Percentiles rank a stretch among this genome's conserved stretches.
These are phyloP conservation scores for Neostapfia colusana DNA, from an alignment of 176 grass and related monocot species.

Conservation along the genomic window DNA sequence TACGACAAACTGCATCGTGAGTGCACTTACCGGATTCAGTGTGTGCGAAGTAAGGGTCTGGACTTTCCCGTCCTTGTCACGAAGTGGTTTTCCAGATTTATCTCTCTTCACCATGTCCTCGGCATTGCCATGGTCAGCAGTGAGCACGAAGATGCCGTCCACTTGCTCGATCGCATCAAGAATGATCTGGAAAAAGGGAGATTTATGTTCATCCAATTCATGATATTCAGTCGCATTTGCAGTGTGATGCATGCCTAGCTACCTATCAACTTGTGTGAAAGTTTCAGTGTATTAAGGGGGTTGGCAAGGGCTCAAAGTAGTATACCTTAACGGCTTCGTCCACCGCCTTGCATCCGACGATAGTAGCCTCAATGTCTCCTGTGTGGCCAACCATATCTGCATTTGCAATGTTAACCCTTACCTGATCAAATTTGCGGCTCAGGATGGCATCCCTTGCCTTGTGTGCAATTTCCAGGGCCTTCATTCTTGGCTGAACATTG, in stretches of 20 bases:
- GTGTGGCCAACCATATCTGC: conserved; percentile 95
- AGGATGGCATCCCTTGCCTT: conserved; percentile 80
- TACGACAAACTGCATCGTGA: neutral
- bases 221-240: neutral
- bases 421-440: conserved; percentile 78
- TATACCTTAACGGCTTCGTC: conserved; percentile 82
- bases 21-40: conserved; percentile 70
- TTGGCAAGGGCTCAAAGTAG: too few species aligned
- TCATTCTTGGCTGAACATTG: conserved; percentile 82
- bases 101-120: conserved; percentile 97
- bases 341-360: conserved; percentile 74
- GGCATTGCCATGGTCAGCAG: conserved; percentile 88
- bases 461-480: conserved; percentile 83
- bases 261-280: neutral
- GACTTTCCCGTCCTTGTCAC: conserved; percentile 58
- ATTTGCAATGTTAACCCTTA: conserved; percentile 84
- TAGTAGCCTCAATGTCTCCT: conserved; percentile 81
- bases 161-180: conserved; percentile 71
- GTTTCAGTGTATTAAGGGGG: neutral
- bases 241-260: neutral
- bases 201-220: neutral
- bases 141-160: conserved; percentile 80
- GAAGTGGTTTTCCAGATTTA: conserved; percentile 65
- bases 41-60: conserved; percentile 93
- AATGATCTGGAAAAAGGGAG: conserved; percentile 53